Base-by-base conservation (phyloP, 768 basidiomycete genomes). In the Xerocomellus chrysenteron region DNA sequence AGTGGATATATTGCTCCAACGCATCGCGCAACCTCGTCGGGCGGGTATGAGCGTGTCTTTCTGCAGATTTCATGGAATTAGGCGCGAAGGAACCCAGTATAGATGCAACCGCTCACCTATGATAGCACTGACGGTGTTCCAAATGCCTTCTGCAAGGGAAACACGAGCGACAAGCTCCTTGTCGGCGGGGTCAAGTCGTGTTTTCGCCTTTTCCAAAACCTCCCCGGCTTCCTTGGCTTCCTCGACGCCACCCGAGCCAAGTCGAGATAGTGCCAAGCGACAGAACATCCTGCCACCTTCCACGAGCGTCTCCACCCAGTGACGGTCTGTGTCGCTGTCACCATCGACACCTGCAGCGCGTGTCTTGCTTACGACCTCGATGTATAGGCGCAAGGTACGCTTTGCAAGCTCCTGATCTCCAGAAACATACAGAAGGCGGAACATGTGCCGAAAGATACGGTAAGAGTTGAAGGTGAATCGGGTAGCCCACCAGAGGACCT, bases 401-500 rank as follows among this genome's bases (percentile, higher is more conserved):
- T 82, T 84, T 3, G 92, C 88, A 4, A 92, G 79, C 17, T 76
- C 68, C 3, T 73, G 72, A 60, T 87, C 86, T 10, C 83, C 84
- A 0, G 81, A 77, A 13, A 83, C 80, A 55, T 84, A 82, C 16
- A 91, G 73, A 2, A 95, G 72, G 2, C 88, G 84, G 30, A 85
- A 84, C 79, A 98, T 86, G 70, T 97, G 91, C 1, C 95, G 86
- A 52, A 92, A 82, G 9, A 98, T 76, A 10, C 86, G 83, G 57
- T 88, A 88, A 0, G 92, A 95, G 67, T 97, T 94, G 78, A 98
- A 97, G 0, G 96, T 98, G 21, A 94, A 81, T 21, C 88, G 85
- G 10, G 93, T 94, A 1, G 93, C 89, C 93, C 93, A 94, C 90
- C 93, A 96, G 2, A 98, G 80, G 21, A 93, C 82, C 90, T 91